Percentiles rank a stretch among this genome's conserved stretches.
phyloP scores from a whole-genome alignment of 129 eudicot genomes.

The Tagetes erecta region DNA sequence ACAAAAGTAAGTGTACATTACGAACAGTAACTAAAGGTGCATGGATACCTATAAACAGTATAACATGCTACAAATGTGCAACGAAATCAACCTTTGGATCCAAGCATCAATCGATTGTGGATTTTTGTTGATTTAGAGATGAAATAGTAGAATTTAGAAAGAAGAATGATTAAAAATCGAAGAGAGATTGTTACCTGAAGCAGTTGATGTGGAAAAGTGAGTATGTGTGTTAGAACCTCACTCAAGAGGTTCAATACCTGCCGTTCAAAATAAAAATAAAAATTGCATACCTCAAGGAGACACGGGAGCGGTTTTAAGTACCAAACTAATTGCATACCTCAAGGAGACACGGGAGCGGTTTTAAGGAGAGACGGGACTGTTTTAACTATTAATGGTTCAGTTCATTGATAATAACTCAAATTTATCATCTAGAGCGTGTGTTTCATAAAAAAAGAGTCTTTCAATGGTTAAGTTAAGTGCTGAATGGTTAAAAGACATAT shows the following conservation, averaged over 20 bases:
- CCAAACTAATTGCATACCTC: background rate
- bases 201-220: background rate
- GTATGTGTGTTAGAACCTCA: slow-evolving; percentile 23
- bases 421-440: too few species aligned
- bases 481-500: too few species aligned
- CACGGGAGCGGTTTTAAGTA: slow-evolving; percentile 12
- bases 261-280: too few species aligned
- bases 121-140: background rate
- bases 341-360: slow-evolving; percentile 31
- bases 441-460: too few species aligned
- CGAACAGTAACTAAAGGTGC: background rate
- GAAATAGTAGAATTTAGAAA: background rate
- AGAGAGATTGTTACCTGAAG: slow-evolving; percentile 18
- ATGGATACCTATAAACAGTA: slow-evolving; percentile 10
- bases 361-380: background rate
- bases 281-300: slow-evolving; percentile 17
- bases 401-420: too few species aligned
- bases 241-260: slow-evolving; percentile 17
- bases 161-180: background rate
- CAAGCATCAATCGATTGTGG: slow-evolving; percentile 4
- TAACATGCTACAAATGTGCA: background rate
- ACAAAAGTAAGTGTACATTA: slow-evolving; percentile 3
- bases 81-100: background rate
- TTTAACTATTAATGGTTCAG: too few species aligned
- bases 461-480: too few species aligned